Conservation (phyloP, 2,329 filamentous ascomycete species). For the Cadophora gregata region DNA sequence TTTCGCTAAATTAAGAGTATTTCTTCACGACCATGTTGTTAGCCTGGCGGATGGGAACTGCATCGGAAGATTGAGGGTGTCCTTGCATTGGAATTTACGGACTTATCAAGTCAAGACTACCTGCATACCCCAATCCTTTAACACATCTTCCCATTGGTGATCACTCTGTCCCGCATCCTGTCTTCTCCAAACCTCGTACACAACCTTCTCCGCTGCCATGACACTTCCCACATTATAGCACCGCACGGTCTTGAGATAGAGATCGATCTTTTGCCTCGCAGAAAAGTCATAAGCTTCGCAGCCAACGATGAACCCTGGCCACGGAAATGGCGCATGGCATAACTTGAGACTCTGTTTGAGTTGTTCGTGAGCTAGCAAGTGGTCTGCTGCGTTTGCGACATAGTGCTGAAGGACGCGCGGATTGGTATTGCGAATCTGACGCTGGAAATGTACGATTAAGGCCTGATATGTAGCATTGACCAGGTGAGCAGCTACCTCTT, state of each 20-base stretch:
- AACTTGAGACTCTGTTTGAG: conserved; percentile 26
- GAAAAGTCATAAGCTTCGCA: conserved; percentile 27
- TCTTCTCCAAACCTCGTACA: conserved; percentile 30
- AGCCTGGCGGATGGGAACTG: no score
- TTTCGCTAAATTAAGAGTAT: no score
- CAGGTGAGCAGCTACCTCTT: conserved; percentile 25
- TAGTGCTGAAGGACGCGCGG: conserved; percentile 30
- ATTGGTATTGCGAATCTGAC: conserved; percentile 28
- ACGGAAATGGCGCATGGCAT: conserved; percentile 23
- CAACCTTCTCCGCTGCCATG: conserved; percentile 25
- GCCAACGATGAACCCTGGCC: conserved; percentile 30
- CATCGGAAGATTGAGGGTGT: no score
- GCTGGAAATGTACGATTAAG: conserved; percentile 30
- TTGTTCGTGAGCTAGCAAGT: conserved; percentile 28
- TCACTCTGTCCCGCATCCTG: conserved; percentile 24
- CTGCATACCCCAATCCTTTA: conserved; percentile 27
- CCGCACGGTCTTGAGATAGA: conserved; percentile 26
- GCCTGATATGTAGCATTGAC: conserved; percentile 29
- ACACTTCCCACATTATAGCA: conserved; percentile 27
- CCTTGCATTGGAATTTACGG: no score
- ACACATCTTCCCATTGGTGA: conserved; percentile 27
- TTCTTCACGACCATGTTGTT: no score
- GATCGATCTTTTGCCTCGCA: conserved; percentile 23
- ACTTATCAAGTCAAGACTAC: conserved; percentile 26
- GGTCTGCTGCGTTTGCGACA: conserved; percentile 25